Conservation (phyloP, 2,329 filamentous ascomycete genomes). For the Cercospora sojina region DNA sequence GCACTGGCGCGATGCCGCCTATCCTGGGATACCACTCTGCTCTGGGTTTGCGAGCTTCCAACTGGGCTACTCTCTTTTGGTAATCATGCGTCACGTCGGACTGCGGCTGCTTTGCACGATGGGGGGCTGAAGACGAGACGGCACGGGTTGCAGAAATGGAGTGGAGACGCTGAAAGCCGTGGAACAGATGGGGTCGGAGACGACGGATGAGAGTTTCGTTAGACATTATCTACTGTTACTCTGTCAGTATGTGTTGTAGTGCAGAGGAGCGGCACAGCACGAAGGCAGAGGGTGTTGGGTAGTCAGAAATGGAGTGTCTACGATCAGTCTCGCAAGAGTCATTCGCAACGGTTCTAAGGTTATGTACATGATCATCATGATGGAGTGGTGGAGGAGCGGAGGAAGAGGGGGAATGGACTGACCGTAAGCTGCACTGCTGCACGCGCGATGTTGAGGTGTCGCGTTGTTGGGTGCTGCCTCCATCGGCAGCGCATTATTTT, state of each 20-base stretch:
- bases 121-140: conserved; percentile 41
- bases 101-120: conserved; percentile 9
- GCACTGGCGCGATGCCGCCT: conserved; percentile 2
- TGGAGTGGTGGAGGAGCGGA: background rate
- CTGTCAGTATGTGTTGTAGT: conserved; percentile 14
- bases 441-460: background rate
- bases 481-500: background rate
- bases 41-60: conserved; percentile 52
- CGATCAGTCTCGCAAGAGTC: conserved; percentile 57
- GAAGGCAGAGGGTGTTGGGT: conserved; percentile 37
- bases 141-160: conserved; percentile 43
- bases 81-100: conserved; percentile 41
- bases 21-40: conserved; percentile 58
- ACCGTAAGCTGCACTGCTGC: conserved; percentile 7
- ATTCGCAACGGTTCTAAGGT: conserved; percentile 67
- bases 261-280: background rate
- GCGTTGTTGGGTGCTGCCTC: background rate
- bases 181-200: conserved; percentile 57
- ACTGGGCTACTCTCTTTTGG: conserved; percentile 55
- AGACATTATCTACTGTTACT: conserved; percentile 28
- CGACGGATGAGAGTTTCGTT: conserved; percentile 48
- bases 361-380: conserved; percentile 29
- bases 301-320: conserved; percentile 10
- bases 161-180: conserved; percentile 30
- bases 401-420: conserved; percentile 2